Base-by-base conservation (phyloP, 129 eudicot species). In the Arctium minus region DNA sequence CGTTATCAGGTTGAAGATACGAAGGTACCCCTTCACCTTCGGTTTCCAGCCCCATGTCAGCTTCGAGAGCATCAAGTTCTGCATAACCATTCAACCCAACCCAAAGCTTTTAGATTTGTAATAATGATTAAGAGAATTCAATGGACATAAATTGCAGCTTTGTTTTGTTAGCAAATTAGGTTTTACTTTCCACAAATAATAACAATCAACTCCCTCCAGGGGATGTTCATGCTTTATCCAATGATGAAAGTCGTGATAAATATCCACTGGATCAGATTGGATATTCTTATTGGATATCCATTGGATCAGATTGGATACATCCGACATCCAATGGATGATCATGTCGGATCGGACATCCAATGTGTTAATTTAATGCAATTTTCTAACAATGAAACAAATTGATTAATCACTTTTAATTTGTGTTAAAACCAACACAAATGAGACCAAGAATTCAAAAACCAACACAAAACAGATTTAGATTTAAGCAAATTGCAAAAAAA, bases 61-160 rank as follows among this genome's bases (percentile, higher is more conserved):
- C 90, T 86, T 94, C 97, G 77, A 94, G 84, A 62, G 90, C 97
- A 88, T 94, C 98, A 82, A 94, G 98, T 86, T 94, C 98, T 94
- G 87, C 73, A 74, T 39, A 44, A 10, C 7, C 42, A 7, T 4
- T 50, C 15, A 75, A 73, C 35, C 11, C 15, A 75, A 73, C 35
- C 11, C 32, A 29, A 31, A 36, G 11, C 2, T 6, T 15, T 7
- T 64, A 60, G 29, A 60, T 60, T 60, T 56, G 22, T 15, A 56
- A 56, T 17, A 15, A 50, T 40, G 46, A 40, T 40, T 40, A 40
- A 40, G 10, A 5, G 46, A 40, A 40, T 40, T 40, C 46, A 40
- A 40, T 40, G 10, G 46, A 37, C 40, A 37, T 37, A 37, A 37
- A 37, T 37, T 4, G 40, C 40, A 37, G 40, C 40, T 37, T 37